A percentile compares a stretch with the other conserved stretches of the same genome.
phyloP scores from a whole-genome alignment of 148 eudicot species.

The Rhododendron ovatum region DNA sequence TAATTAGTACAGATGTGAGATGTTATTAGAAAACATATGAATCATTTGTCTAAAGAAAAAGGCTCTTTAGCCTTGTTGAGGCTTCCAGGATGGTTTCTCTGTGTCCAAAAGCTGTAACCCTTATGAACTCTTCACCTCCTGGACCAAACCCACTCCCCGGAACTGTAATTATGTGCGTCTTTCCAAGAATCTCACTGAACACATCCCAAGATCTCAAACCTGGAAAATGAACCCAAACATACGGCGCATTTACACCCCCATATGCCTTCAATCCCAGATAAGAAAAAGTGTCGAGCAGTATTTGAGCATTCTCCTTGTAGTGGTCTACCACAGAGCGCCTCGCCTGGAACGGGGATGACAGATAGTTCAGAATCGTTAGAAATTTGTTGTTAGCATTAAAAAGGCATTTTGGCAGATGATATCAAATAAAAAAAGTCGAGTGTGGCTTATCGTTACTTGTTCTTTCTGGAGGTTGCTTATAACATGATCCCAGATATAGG shows the following conservation, averaged over 20 bases:
- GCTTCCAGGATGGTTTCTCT: constrained; percentile 65
- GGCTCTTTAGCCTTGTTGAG: constrained; percentile 46
- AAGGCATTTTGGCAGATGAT: neutral
- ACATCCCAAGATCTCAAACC: constrained; percentile 78
- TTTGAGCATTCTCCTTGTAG: constrained; percentile 71
- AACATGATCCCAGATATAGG: neutral
- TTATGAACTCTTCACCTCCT: constrained; percentile 64
- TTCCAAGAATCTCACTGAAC: constrained; percentile 57
- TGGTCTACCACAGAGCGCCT: constrained; percentile 35
- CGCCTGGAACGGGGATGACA: constrained; percentile 31
- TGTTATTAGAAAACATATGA: neutral
- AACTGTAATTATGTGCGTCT: constrained; percentile 67
- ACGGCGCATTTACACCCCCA: constrained; percentile 86
- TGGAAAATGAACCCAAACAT: constrained; percentile 85
- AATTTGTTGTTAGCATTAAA: neutral
- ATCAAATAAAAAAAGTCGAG: neutral
- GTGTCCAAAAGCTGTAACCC: constrained; percentile 71
- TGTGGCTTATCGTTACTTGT: neutral
- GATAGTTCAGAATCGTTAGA: neutral
- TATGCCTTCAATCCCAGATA: constrained; percentile 54
- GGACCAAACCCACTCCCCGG: constrained; percentile 87
- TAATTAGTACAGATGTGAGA: neutral
- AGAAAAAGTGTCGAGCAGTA: constrained; percentile 52
- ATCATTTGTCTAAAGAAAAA: constrained; percentile 13
- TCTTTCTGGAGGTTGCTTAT: neutral